Base-by-base conservation (phyloP, 306 rosid genomes). In the Dryas octopetala region DNA sequence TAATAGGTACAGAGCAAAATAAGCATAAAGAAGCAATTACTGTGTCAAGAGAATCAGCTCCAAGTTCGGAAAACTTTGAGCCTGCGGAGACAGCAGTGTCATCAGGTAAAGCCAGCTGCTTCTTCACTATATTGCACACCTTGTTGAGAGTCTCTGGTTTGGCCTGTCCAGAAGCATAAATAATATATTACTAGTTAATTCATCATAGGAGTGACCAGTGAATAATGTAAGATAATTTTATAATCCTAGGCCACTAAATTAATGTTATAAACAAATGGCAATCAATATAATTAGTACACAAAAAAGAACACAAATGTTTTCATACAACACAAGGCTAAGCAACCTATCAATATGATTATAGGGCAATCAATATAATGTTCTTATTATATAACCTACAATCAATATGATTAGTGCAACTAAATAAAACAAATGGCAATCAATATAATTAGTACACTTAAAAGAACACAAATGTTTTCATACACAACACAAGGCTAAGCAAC, bases 41-140 rank as follows among this genome's bases (percentile, higher is more conserved):
- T 87, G 97, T 95, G 85, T 95, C 98, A 23, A 95, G 99, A 76
- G 97, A 95, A 83, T 95, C 97, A 62, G 98, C 98, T 69, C 99
- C 99, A 58, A 95, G 97, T n/a, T 85, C 82, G 57, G 85, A 1
- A 81, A 95, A 95, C 75, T 88, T 92, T 43, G 98, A 90, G 72
- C 86, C 93, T 55, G 91, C 97, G 13, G 77, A 54, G 79, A 95
- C 84, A 43, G 58, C 1, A 0, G 85, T 48, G 32, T 40, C 92
- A 16, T 62, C 93, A 9, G 91, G 60, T 40, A 95, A 79, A 16
- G 97, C 99, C 69, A 95, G 88, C 86, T 95, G 99, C 84, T 95
- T 90, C 90, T 80, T 90, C 81, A 95, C 99, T 14, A 95, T 86
- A 54, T 66, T 74, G 60, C 86, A 83, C 64, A 92, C 98, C 91